Evolutionary conservation across 2,329 filamentous ascomycete genomes (phyloP), one percentile per base, ranked within the genome.

Genomic region (Epichloe gansuensis): DNA sequence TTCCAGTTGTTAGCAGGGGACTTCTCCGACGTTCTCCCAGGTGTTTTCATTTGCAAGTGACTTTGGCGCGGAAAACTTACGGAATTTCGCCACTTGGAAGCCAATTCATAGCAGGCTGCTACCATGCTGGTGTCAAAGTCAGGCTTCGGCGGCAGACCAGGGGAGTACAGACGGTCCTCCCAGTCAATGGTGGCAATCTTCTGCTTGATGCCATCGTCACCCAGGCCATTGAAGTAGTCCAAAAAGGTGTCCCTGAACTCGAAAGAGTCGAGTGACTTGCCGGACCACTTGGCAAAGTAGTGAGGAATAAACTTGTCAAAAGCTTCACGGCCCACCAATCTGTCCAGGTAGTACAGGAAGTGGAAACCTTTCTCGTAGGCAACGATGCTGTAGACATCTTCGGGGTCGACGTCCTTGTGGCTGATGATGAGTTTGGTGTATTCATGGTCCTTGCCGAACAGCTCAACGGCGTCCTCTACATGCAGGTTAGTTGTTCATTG

Each of bases 331-430:
- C 89, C 87, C 4, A 97, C 77, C 1, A 95, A 73, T 46, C 84
- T 85, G 62, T 98, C 93, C 13, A 98, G 81, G 61, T 90, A 84
- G 68, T 89, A 96, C 45, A 98, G 75, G 67, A 97, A 94, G 63
- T 87, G 87, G 69, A 95, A 97, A 3, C 91, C 91, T 70, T 98
- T 97, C 66, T 97, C 91, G 62, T 98, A 98, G 0, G 93, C 89
- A 36, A 97, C 76, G 27, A 81, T 86, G 59, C 87, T 94, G 71
- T 97, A 98, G 1, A 91, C 87, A 67, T 98, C 93, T 66, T 97
- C 93, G 0, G 93, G 93, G 61, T 97, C 91, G 58, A 93, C 84
- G 53, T 88, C 89, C 64, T 91, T 87, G 57, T 97, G 83, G 64
- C 88, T 83, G 54, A 90, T 79, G 58, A 95, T 82, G 51, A 98